phyloP scores from a whole-genome alignment of 73 alveolate species.

The Symbiodinium pilosum region DNA sequence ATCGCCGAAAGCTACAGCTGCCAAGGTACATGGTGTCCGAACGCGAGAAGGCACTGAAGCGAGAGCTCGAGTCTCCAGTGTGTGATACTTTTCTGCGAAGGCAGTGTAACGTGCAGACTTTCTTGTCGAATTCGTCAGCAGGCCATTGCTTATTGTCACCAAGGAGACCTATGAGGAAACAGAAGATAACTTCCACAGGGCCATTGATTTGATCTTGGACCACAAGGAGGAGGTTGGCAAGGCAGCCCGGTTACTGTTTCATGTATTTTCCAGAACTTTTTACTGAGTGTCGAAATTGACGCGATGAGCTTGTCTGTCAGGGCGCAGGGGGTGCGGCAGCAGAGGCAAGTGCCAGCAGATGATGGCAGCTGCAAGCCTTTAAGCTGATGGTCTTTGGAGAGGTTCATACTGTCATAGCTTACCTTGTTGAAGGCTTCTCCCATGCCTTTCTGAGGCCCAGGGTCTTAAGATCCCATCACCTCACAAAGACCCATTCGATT shows the following conservation, averaged over 20 bases:
- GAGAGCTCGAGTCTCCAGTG: slow-evolving; percentile 48
- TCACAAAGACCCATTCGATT: not conserved
- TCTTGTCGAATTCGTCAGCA: not conserved
- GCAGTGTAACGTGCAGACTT: not conserved
- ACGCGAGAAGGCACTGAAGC: slow-evolving; percentile 44
- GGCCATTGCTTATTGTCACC: not conserved
- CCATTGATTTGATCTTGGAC: slow-evolving; percentile 46
- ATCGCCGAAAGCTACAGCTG: not conserved
- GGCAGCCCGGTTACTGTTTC: not conserved
- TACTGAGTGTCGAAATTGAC: not conserved
- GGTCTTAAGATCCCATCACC: too few relatives aligned
- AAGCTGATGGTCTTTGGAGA: too few relatives aligned
- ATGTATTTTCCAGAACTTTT: not conserved
- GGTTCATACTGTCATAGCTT: too few relatives aligned
- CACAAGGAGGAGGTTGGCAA: slow-evolving; percentile 23
- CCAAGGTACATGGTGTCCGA: slow-evolving; percentile 84
- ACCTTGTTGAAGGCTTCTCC: too few relatives aligned
- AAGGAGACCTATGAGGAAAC: slow-evolving; percentile 73
- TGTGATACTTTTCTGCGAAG: slow-evolving; percentile 20
- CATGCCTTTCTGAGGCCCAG: too few relatives aligned
- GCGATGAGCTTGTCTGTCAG: not conserved
- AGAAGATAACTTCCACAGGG: slow-evolving; percentile 42
- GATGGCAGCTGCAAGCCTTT: too few relatives aligned
- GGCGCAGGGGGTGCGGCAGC: slow-evolving; percentile 51
- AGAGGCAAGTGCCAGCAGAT: too few relatives aligned